Conservation (phyloP, 371 early-diverging fungal species). For the Rhizopus delemar region DNA sequence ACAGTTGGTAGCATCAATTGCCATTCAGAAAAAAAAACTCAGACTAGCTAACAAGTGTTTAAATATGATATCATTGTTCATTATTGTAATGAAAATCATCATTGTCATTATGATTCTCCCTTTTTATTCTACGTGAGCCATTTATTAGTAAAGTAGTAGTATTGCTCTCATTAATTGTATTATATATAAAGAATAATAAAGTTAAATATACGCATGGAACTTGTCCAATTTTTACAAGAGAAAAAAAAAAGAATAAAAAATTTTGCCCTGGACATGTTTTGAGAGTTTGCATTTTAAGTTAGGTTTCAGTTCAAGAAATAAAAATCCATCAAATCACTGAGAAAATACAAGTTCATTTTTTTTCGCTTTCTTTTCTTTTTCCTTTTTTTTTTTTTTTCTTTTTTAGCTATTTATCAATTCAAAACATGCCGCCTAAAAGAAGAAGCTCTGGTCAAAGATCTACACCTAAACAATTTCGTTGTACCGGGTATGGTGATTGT, state of each 20-base stretch:
- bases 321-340: slow-evolving; percentile 12
- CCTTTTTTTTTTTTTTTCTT: slow-evolving; percentile 3
- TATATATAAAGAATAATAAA: not conserved
- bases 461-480: slow-evolving; percentile 46
- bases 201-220: not conserved
- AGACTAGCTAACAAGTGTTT: not conserved
- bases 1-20: not conserved
- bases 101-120: not conserved
- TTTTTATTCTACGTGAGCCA: not conserved
- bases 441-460: slow-evolving; percentile 17
- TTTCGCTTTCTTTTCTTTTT: slow-evolving; percentile 3
- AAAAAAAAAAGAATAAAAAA: not conserved
- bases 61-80: slow-evolving; percentile 1
- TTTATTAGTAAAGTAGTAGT: not conserved
- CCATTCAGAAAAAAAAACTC: not conserved
- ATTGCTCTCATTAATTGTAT: not conserved
- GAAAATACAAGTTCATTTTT: not conserved
- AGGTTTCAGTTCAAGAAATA: slow-evolving; percentile 18
- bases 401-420: not conserved
- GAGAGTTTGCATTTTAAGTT: slow-evolving; percentile 10
- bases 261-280: slow-evolving; percentile 12
- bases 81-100: not conserved
- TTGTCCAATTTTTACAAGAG: not conserved
- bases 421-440: slow-evolving; percentile 24
- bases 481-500: slow-evolving; percentile 54